Base-by-base conservation (phyloP, 345 rosid genomes). In the Eucalyptus sideroxylon region DNA sequence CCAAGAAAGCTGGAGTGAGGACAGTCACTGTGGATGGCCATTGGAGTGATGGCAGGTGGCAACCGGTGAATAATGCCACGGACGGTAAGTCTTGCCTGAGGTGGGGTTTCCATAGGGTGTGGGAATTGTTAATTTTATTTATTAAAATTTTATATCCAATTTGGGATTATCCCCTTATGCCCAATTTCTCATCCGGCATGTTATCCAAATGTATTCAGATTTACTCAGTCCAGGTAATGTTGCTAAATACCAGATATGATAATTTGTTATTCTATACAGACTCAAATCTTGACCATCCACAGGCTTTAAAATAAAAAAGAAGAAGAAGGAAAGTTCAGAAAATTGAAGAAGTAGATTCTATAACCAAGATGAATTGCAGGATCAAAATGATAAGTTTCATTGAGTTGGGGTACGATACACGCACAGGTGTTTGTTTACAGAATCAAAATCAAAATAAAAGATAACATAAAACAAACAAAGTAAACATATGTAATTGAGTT, bases 171-270 rank as follows among this genome's bases (percentile, higher is more conserved):
- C 59, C 10, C 8, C 59, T 10, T 21, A 53, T 53, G 59, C 59
- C 24, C 4, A 0, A 53, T 53, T 53, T 19, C 65, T 59, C 11
- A 24, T 24, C 6, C 6, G 6, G 65, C 65, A 6, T 60, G 0
- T 1, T 59, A 11, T 60, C 8, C 0, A 2, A 4, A 56, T 60
- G 67, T 60, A 11, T 60, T 11, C 31, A 0, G 6, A 11, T 27
- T 60, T 11, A 60, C 14, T 27, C 0, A 7, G 4, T 60, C 15
- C 0, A 1, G 31, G 14, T 2, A 60, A 11, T 1, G 4, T 27
- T 6, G 30, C 4, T 12, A 27, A 60, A 26, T 27, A 60, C 24
- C 0, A 3, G 24, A 60, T 60, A 60, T 11, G 67, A 60, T 27
- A 60, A 60, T 27, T 27, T 27, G 8, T 1, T 60, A 60, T 60